Evolutionary conservation across 495 filamentous ascomycete genomes (phyloP).

Genomic region (Podospora anserina): DNA sequence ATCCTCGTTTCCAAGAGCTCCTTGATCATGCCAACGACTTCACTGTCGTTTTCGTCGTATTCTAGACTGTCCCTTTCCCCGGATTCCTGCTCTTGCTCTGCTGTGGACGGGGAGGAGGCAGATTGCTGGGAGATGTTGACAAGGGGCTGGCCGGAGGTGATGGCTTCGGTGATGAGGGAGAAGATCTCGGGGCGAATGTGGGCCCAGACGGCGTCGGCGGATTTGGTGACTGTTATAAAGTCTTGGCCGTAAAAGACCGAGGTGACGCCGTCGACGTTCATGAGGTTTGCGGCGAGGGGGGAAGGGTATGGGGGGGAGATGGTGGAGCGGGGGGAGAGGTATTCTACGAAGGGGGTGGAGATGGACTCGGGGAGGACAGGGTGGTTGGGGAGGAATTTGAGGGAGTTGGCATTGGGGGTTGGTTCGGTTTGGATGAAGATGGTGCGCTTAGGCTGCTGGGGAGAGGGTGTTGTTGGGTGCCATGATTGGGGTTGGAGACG

Average conservation of each 20-base stretch:
- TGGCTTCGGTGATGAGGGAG: constrained; percentile 85
- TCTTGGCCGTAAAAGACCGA: constrained; percentile 93
- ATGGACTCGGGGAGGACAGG: constrained; percentile 71
- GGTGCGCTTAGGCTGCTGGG: constrained; percentile 48
- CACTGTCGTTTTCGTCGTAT: constrained; percentile 82
- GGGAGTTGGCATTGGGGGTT: constrained; percentile 85
- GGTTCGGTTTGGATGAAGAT: constrained; percentile 97
- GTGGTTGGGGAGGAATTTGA: constrained; percentile 93
- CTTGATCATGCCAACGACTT: constrained; percentile 97
- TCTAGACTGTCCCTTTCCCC: constrained; percentile 63
- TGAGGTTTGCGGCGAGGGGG: constrained; percentile 82
- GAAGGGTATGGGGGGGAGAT: constrained; percentile 87
- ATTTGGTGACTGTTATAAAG: constrained; percentile 95
- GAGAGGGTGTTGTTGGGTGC: constrained; percentile 10
- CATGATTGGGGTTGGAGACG: constrained; percentile 11
- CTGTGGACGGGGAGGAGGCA: constrained; percentile 34
- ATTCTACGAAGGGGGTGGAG: constrained; percentile 30
- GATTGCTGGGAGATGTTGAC: constrained; percentile 53
- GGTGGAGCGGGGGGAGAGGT: constrained; percentile 69
- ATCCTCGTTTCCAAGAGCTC: constrained; percentile 96
- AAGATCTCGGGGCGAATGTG: constrained; percentile 95
- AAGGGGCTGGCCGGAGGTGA: constrained; percentile 76
- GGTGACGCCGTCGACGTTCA: constrained; percentile 87
- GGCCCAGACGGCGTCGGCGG: constrained; percentile 82
- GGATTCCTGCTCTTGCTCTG: constrained; percentile 33